Evolutionary conservation across 306 rosid species (phyloP), one percentile per base, ranked within the genome.

Genomic region (Corylus avellana): DNA sequence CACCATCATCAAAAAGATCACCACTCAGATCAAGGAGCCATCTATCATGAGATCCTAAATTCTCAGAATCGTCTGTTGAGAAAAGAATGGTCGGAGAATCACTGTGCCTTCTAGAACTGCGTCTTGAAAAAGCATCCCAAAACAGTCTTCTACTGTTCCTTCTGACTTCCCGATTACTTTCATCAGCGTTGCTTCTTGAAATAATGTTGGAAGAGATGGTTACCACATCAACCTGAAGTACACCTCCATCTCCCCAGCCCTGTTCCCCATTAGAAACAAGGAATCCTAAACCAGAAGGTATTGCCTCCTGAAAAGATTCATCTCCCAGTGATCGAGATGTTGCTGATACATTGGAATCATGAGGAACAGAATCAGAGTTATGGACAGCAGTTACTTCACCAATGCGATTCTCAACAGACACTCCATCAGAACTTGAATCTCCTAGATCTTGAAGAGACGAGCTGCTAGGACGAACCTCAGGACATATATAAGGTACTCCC

Each of bases 11-110:
- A 75, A 87, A 78, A 80, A 86, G 86, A 77, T 88, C 93, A 75
- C 92, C 88, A 83, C 93, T 87, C 85, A 95, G 84, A 87, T 94
- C 97, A 85, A 95, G 92, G 71, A 92, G 92, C 98, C 98, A 95
- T 76, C 85, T 85, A 81, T 95, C 98, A 75, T 82, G 93, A 81
- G 91, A 90, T 81, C 92, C 91, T 63, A 84, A 70, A 76, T 85
- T 90, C 80, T 89, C 92, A 12, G 84, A 51, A 62, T 86, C 97
- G 80, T 90, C 90, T 32, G 89, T 72, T 55, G 97, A 89, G 79
- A 91, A 86, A 80, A 90, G 79, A 57, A 91, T 73, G 49, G 96
- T 86, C 27, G 93, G 91, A 80, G 98, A 91, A 79, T 92, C 96
- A 73, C 89, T 84, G 57, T 85, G 88, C 82, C 97, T 90, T 86